Percentiles rank a stretch among this genome's conserved stretches.
Evolutionary conservation across 176 grass and related monocot species (phyloP).

Genomic region (Raddia guianensis): DNA sequence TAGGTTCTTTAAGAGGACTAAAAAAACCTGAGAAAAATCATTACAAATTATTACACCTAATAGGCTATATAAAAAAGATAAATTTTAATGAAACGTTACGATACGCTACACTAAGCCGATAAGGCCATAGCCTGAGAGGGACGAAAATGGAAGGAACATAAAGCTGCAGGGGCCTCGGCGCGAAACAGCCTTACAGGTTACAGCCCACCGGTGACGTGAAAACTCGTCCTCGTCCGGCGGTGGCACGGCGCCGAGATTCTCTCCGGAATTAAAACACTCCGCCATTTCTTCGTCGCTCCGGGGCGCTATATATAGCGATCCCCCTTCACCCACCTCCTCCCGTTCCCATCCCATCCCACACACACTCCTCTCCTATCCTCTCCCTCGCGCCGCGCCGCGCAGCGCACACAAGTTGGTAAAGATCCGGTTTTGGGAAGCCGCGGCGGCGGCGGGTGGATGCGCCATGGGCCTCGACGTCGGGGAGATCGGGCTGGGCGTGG

Average conservation of each 20-base stretch:
- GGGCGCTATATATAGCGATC: constrained; percentile 33
- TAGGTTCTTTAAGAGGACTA: too few relatives aligned
- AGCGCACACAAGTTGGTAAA: background rate
- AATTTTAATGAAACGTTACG: too few relatives aligned
- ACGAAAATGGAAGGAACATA: background rate
- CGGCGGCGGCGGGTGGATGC: background rate
- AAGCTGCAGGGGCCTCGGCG: background rate
- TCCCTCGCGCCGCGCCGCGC: background rate
- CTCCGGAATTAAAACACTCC: background rate
- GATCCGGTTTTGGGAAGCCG: background rate
- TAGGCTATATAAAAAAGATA: too few relatives aligned
- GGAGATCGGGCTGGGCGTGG: constrained; percentile 53
- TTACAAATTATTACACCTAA: too few relatives aligned
- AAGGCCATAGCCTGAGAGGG: too few relatives aligned
- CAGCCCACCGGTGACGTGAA: constrained; percentile 27
- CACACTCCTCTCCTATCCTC: background rate
- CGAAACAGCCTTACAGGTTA: background rate
- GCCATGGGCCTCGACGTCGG: constrained; percentile 53
- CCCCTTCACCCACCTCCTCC: background rate
- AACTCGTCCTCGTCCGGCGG: constrained; percentile 17
- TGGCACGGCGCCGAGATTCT: constrained; percentile 30
- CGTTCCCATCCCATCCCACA: constrained; percentile 24
- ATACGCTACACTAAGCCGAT: too few relatives aligned
- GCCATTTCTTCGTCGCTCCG: background rate
- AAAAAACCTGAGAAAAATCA: too few relatives aligned